Conservation (phyloP, 495 filamentous ascomycete species). For the Trypethelium eluteriae region DNA sequence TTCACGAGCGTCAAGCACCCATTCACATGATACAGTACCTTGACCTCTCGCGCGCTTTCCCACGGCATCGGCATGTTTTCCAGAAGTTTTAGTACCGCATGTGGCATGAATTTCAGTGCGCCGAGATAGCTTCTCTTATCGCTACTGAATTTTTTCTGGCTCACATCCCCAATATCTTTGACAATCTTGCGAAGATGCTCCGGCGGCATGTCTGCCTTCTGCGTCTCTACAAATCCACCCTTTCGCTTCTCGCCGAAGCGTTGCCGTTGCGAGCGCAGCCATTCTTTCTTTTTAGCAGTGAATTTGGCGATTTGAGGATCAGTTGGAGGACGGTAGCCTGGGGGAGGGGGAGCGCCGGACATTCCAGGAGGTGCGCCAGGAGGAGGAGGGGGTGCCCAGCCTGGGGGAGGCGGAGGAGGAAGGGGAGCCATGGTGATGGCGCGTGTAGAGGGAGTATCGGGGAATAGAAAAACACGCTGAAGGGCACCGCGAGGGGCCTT, state of each 20-base stretch:
- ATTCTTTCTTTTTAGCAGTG: conserved; percentile 97
- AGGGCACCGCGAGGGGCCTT: background rate
- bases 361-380: conserved; percentile 69
- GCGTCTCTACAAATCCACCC: conserved; percentile 90
- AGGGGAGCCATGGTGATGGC: conserved; percentile 63
- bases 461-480: background rate
- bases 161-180: conserved; percentile 97
- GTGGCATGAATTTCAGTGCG: conserved; percentile 98
- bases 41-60: conserved; percentile 92
- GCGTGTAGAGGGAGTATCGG: background rate
- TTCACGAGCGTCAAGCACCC: conserved; percentile 96
- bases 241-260: conserved; percentile 96
- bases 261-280: conserved; percentile 85
- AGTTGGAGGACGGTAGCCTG: conserved; percentile 74
- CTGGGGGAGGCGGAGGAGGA: conserved; percentile 64
- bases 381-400: conserved; percentile 66
- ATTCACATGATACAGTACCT: conserved; percentile 97
- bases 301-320: conserved; percentile 91
- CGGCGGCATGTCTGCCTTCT: conserved; percentile 98
- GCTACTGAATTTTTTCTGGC: conserved; percentile 97
- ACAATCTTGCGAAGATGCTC: conserved; percentile 98
- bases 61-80: conserved; percentile 99
- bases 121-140: conserved; percentile 98
- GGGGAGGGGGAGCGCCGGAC: conserved; percentile 73
- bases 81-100: conserved; percentile 95